phyloP scores from a whole-genome alignment of 1,139 yeast species.

The Blastobotrys illinoisensis region DNA sequence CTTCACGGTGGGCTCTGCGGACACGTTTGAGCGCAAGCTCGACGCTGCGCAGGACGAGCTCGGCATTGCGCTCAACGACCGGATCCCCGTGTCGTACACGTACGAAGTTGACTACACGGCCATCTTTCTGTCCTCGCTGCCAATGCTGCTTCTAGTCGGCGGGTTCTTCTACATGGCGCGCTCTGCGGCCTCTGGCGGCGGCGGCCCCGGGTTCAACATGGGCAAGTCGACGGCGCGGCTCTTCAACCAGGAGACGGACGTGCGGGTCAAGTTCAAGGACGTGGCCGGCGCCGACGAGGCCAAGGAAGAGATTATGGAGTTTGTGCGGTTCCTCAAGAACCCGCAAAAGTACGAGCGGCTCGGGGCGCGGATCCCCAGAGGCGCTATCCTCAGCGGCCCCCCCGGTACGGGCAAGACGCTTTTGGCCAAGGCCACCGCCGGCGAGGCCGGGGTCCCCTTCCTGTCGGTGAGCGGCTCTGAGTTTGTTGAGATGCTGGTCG shows the following conservation, averaged over 20 bases:
- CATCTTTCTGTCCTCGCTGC: slow-evolving; percentile 64
- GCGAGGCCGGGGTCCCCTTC: slow-evolving; percentile 97
- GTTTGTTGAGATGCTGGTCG: slow-evolving; percentile 98
- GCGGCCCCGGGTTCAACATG: slow-evolving; percentile 43
- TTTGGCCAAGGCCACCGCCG: slow-evolving; percentile 96
- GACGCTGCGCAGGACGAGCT: slow-evolving; percentile 70
- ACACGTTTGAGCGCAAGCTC: slow-evolving; percentile 77
- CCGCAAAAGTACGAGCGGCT: slow-evolving; percentile 87
- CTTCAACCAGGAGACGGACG: slow-evolving; percentile 86
- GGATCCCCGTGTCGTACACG: slow-evolving; percentile 71
- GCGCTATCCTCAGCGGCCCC: slow-evolving; percentile 94
- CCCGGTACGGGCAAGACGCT: slow-evolving; percentile 99
- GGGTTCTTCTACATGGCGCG: slow-evolving; percentile 74
- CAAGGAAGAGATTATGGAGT: slow-evolving; percentile 95
- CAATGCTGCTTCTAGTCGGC: slow-evolving; percentile 79
- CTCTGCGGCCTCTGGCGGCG: slow-evolving; percentile 35
- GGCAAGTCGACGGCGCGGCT: slow-evolving; percentile 82
- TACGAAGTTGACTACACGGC: slow-evolving; percentile 57
- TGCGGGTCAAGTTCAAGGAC: slow-evolving; percentile 80
- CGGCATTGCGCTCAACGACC: slow-evolving; percentile 56
- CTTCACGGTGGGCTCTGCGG: slow-evolving; percentile 88
- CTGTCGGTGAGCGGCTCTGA: slow-evolving; percentile 94
- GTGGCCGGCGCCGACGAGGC: slow-evolving; percentile 98
- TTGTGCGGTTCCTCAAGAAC: slow-evolving; percentile 83
- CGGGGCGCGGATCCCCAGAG: slow-evolving; percentile 97